Evolutionary conservation across 1,284 basidiomycete species (phyloP).

Genomic region (Ustilago bromivora): DNA sequence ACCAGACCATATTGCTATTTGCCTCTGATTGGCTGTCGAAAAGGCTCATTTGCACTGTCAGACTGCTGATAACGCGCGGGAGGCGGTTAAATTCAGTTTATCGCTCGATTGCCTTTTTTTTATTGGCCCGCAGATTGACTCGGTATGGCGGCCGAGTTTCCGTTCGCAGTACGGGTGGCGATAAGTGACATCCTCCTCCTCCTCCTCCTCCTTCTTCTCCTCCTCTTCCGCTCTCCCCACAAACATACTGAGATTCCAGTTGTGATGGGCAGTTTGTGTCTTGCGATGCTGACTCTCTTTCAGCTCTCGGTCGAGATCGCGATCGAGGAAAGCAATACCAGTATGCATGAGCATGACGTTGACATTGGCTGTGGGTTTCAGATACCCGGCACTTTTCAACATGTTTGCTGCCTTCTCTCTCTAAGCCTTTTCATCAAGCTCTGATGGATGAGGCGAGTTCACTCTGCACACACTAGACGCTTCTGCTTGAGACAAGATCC

Average conservation of each 20-base stretch:
- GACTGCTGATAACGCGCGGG: neutral
- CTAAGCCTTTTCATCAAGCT: neutral
- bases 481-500: neutral
- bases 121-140: neutral
- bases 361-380: neutral
- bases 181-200: neutral
- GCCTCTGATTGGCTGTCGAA: slow-evolving; percentile 3
- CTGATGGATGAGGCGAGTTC: neutral
- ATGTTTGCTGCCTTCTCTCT: slow-evolving; percentile 1
- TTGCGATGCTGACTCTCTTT: too few relatives aligned
- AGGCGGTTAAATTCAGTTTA: neutral
- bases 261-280: too few relatives aligned
- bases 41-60: neutral
- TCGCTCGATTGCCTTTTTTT: neutral
- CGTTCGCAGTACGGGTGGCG: neutral
- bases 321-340: neutral
- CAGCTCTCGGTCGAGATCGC: neutral
- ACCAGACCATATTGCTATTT: neutral
- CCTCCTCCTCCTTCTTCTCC: neutral
- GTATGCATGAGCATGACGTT: neutral
- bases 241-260: too few relatives aligned
- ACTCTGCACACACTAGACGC: neutral
- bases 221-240: neutral
- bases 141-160: slow-evolving; percentile 11
- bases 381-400: slow-evolving; percentile 3